Evolutionary conservation across 345 rosid genomes (phyloP).

Genomic region (Turnera subulata): DNA sequence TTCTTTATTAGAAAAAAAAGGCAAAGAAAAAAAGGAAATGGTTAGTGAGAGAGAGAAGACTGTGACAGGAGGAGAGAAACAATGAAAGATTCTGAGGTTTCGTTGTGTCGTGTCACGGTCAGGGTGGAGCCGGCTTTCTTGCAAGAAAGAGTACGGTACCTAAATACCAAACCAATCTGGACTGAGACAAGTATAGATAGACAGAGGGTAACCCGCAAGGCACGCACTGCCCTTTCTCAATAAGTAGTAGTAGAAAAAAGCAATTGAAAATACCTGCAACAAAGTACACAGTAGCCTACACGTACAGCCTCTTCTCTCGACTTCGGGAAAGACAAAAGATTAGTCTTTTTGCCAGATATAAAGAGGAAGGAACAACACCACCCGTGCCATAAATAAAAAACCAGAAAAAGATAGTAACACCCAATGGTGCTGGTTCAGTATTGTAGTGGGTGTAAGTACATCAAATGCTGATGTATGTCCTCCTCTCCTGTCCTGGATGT

Average conservation of each 20-base stretch:
- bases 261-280: background rate
- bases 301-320: background rate
- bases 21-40: background rate
- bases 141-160: too few species aligned
- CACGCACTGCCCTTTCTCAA: slow-evolving; percentile 29
- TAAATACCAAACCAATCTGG: background rate
- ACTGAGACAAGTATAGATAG: slow-evolving; percentile 3
- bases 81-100: background rate
- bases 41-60: background rate
- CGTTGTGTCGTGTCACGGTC: slow-evolving; percentile 31
- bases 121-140: too few species aligned
- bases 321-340: too few species aligned
- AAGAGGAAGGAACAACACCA: too few species aligned
- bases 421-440: too few species aligned
- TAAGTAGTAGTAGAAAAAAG: background rate
- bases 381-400: too few species aligned
- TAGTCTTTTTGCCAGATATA: too few species aligned
- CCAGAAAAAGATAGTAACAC: too few species aligned
- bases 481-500: background rate
- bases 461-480: background rate
- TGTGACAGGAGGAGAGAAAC: background rate
- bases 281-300: too few species aligned
- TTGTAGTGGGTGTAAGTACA: too few species aligned
- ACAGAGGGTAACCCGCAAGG: slow-evolving; percentile 46
- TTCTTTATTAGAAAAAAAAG: background rate